Percentiles rank a stretch among this genome's conserved stretches.
Evolutionary conservation across 371 early-diverging fungal species (phyloP).

Genomic region (Haplosporangium sp.): DNA sequence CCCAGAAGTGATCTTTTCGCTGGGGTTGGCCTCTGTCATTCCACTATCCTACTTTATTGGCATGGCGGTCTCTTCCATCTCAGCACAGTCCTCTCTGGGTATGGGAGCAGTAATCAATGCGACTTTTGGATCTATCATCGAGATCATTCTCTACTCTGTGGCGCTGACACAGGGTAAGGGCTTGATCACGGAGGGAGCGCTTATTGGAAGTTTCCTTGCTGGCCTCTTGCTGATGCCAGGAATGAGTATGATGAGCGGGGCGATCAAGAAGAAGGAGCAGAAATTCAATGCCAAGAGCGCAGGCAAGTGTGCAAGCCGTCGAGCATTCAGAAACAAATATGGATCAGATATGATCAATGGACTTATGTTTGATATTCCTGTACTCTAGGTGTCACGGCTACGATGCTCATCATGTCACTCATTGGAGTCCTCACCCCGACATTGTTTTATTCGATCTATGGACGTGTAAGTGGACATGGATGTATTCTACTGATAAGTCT

Average conservation of each 20-base stretch:
- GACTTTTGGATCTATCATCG: constrained; percentile 96
- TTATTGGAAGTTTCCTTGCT: constrained; percentile 92
- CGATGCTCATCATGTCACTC: constrained; percentile 93
- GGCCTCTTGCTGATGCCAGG: constrained; percentile 94
- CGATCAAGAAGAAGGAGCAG: constrained; percentile 90
- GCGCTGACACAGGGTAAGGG: constrained; percentile 92
- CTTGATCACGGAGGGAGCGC: constrained; percentile 88
- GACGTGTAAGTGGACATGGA: constrained; percentile 61
- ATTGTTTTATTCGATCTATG: constrained; percentile 92
- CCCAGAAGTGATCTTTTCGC: constrained; percentile 77
- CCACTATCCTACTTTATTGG: constrained; percentile 97
- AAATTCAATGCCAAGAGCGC: constrained; percentile 95
- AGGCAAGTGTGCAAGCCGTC: constrained; percentile 52
- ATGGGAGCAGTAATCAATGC: constrained; percentile 97
- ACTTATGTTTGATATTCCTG: not conserved
- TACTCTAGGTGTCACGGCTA: constrained; percentile 83
- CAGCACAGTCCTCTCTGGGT: constrained; percentile 91
- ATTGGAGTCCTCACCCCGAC: constrained; percentile 96
- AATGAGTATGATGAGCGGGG: constrained; percentile 93
- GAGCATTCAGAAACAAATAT: too few species aligned
- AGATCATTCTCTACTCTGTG: constrained; percentile 91
- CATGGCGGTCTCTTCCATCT: constrained; percentile 94
- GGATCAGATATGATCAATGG: not conserved
- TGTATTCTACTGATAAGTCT: not conserved
- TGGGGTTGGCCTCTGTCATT: constrained; percentile 87